A percentile compares a stretch with the other conserved stretches of the same genome.
Evolutionary conservation across 2,329 filamentous ascomycete species (phyloP).

Genomic region (Diaporthe sp.): DNA sequence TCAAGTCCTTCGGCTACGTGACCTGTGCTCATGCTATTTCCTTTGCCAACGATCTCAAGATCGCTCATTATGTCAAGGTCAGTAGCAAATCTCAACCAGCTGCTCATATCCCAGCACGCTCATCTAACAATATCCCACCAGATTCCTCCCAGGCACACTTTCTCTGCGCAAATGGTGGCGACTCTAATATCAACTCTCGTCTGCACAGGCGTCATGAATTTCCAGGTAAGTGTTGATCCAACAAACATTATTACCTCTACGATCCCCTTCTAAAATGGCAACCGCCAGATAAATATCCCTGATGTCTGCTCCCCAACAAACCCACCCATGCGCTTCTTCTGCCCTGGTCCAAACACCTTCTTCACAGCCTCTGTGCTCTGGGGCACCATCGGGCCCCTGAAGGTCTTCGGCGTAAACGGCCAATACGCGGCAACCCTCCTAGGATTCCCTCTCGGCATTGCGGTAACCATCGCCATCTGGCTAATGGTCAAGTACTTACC

Average conservation of each 20-base stretch:
- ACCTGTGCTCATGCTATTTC: conserved; percentile 63
- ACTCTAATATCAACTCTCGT: conserved; percentile 67
- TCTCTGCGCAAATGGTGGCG: conserved; percentile 69
- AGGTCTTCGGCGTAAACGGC: conserved; percentile 61
- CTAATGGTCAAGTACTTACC: conserved; percentile 35
- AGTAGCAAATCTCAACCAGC: no score
- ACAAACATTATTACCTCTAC: neutral
- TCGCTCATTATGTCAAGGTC: conserved; percentile 62
- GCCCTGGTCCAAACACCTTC: conserved; percentile 62
- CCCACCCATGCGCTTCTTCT: neutral
- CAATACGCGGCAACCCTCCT: conserved; percentile 60
- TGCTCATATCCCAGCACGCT: neutral
- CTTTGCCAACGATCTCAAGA: conserved; percentile 55
- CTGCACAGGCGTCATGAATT: conserved; percentile 60
- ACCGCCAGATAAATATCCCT: conserved; percentile 52
- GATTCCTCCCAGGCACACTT: conserved; percentile 71
- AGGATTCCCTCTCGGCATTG: conserved; percentile 63
- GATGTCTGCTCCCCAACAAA: conserved; percentile 53
- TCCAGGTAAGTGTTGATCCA: conserved; percentile 55
- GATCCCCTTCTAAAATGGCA: neutral
- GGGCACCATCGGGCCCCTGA: conserved; percentile 65
- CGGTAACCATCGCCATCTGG: conserved; percentile 48
- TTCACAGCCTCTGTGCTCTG: conserved; percentile 69
- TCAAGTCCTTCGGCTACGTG: conserved; percentile 52
- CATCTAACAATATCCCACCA: neutral